Evolutionary conservation across 805 yeast genomes (phyloP).

Genomic region (Wickerhamomyces canadensis): DNA sequence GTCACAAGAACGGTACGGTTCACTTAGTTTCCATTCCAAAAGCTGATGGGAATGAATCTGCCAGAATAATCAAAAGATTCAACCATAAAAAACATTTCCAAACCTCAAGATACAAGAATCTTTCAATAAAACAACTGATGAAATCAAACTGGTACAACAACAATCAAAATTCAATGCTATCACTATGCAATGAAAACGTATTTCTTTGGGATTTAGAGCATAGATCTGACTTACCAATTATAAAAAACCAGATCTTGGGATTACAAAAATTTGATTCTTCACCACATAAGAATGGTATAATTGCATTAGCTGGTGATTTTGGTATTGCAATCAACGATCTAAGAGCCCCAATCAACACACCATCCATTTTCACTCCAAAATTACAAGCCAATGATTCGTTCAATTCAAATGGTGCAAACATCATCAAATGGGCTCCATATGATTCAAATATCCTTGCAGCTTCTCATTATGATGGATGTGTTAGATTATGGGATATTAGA

Average conservation of each 20-base stretch:
- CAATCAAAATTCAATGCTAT: slow-evolving; percentile 36
- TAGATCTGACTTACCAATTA: slow-evolving; percentile 52
- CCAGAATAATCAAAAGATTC: slow-evolving; percentile 72
- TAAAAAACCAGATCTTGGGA: slow-evolving; percentile 48
- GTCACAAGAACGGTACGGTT: slow-evolving; percentile 71
- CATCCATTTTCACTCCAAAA: slow-evolving; percentile 41
- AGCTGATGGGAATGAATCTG: slow-evolving; percentile 41
- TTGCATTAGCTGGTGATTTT: slow-evolving; percentile 62
- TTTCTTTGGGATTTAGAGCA: slow-evolving; percentile 71
- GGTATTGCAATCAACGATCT: slow-evolving; percentile 75
- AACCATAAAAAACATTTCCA: slow-evolving; percentile 67
- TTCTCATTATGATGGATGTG: slow-evolving; percentile 49
- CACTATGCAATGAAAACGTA: slow-evolving; percentile 62
- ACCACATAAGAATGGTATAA: slow-evolving; percentile 39
- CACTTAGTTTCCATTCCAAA: slow-evolving; percentile 69
- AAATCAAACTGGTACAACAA: slow-evolving; percentile 18
- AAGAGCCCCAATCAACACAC: slow-evolving; percentile 32
- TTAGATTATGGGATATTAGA: slow-evolving; percentile 74
- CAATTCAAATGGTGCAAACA: slow-evolving; percentile 26
- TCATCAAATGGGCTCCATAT: slow-evolving; percentile 58
- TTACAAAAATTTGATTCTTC: slow-evolving; percentile 46
- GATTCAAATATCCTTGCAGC: slow-evolving; percentile 62
- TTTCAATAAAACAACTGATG: slow-evolving; percentile 17
- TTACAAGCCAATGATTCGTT: slow-evolving; percentile 18
- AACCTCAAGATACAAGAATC: slow-evolving; percentile 14